Evolutionary conservation across 176 grass and related monocot genomes (phyloP), one percentile per base, ranked within the genome.

Genomic region (Microstegium vimineum): DNA sequence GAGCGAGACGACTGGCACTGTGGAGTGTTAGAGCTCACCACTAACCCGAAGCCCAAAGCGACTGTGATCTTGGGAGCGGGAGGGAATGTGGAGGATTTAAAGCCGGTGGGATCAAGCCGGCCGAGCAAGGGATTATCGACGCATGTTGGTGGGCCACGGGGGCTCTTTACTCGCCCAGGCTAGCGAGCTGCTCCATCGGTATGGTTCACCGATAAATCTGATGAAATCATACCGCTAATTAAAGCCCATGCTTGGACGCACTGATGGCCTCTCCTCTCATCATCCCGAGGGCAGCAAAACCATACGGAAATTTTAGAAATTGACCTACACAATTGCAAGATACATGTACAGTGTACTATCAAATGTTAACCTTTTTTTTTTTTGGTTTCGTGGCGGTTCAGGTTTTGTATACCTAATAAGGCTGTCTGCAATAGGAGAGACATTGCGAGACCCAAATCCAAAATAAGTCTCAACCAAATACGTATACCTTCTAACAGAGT

Each of bases 161-260:
- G 2, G 16, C 13, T 25, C 69, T 86, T 86, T 74, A 86, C 45
- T 74, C 43, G 69, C 17, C 73, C 84, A 86, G 69, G 69, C 45
- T 86, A 86, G 84, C 84, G n/a, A 8, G 10, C 28, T 4, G 37
- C 13, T 70, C 34, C 51, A 78, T 49, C 33, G 8, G 17, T 45
- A 33, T 81, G 59, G 45, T 66, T 80, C 84, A 15, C 84, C 84
- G 84, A 80, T 86, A 86, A 86, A 86, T 86, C 45, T 81, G 84
- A 86, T 86, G 84, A 74, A 74, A 56, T 74, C 33, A 43, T 74
- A 69, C 14, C 40, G 45, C 59, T 81, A 74, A 80, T 86, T 86
- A 65, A 86, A 81, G 69, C 17, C 6, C 9, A 11, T 25, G 54
- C n/a, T 59, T 59, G 54, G 3, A 59, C 54, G 54, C 54, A 59